phyloP scores from a whole-genome alignment of 176 grass and related monocot species.

The Tillandsia leiboldiana region DNA sequence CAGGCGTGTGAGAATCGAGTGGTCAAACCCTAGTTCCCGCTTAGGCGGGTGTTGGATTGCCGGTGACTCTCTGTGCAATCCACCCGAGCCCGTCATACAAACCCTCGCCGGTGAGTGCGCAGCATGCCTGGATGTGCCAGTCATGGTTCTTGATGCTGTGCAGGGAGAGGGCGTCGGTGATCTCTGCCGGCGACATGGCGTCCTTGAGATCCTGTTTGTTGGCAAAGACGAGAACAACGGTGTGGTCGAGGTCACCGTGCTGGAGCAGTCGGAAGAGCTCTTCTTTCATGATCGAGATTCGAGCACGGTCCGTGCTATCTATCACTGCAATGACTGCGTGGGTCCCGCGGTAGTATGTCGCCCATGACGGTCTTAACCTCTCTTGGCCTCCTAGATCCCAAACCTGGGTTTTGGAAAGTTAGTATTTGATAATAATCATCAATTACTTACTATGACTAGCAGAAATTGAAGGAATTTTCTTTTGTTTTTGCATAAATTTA shows the following conservation, averaged over 20 bases:
- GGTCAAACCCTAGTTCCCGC: background rate
- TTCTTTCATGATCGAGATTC: slow-evolving; percentile 84
- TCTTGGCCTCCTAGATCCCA: slow-evolving; percentile 98
- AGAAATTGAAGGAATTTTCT: background rate
- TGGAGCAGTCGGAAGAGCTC: slow-evolving; percentile 76
- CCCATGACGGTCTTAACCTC: slow-evolving; percentile 78
- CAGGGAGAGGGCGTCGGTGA: slow-evolving; percentile 83
- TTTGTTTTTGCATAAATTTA: background rate
- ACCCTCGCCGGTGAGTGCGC: slow-evolving; percentile 68
- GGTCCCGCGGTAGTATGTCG: slow-evolving; percentile 72
- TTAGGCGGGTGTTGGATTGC: slow-evolving; percentile 34
- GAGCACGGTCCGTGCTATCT: slow-evolving; percentile 72
- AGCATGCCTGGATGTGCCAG: slow-evolving; percentile 93
- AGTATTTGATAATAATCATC: slow-evolving; percentile 17
- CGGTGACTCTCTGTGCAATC: slow-evolving; percentile 74
- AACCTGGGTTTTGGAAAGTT: slow-evolving; percentile 39
- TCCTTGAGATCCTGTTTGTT: slow-evolving; percentile 99
- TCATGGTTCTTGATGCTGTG: slow-evolving; percentile 94
- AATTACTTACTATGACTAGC: background rate
- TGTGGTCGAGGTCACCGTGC: slow-evolving; percentile 54
- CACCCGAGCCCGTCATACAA: slow-evolving; percentile 83
- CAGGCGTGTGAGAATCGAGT: background rate
- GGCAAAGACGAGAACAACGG: slow-evolving; percentile 70
- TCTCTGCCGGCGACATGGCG: slow-evolving; percentile 78
- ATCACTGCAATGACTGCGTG: slow-evolving; percentile 85